Percentiles rank a stretch among this genome's conserved stretches.
Conservation (phyloP, 106 monocot species). For the Ottelia alismoides region DNA sequence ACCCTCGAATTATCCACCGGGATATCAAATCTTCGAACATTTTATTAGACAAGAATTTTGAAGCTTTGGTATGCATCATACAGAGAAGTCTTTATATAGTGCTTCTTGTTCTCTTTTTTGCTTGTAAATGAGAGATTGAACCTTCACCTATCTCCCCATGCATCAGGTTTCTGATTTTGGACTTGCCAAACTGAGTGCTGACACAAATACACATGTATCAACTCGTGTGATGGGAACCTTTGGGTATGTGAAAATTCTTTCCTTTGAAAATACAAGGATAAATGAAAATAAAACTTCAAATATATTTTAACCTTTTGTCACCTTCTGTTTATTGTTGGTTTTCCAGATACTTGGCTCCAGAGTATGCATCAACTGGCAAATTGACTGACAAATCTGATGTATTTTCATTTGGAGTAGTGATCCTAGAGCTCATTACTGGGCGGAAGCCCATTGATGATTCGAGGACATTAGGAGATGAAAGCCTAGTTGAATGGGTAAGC, state of each 20-base stretch:
- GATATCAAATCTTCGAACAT: slow-evolving; percentile 91
- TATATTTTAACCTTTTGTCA: background rate
- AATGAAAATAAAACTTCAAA: background rate
- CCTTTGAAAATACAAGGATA: background rate
- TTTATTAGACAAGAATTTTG: slow-evolving; percentile 66
- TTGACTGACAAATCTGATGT: slow-evolving; percentile 5
- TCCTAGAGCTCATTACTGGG: background rate
- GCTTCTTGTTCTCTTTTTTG: background rate
- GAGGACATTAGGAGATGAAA: background rate
- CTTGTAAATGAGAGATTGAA: background rate
- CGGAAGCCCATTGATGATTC: background rate
- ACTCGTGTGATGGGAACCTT: slow-evolving; percentile 1
- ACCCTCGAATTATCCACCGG: slow-evolving; percentile 77
- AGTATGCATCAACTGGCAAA: slow-evolving; percentile 1
- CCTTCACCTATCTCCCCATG: background rate
- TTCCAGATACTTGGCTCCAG: slow-evolving; percentile 1
- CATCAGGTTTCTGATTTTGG: background rate
- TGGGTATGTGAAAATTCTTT: background rate
- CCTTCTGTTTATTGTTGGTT: background rate
- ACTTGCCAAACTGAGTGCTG: background rate
- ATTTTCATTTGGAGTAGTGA: slow-evolving; percentile 1
- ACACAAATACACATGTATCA: background rate
- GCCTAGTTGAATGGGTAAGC: slow-evolving; percentile 2
- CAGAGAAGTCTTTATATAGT: background rate
- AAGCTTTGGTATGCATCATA: slow-evolving; percentile 42